Conservation (phyloP, 163 green algal genomes). For the Scenedesmus sp. region DNA sequence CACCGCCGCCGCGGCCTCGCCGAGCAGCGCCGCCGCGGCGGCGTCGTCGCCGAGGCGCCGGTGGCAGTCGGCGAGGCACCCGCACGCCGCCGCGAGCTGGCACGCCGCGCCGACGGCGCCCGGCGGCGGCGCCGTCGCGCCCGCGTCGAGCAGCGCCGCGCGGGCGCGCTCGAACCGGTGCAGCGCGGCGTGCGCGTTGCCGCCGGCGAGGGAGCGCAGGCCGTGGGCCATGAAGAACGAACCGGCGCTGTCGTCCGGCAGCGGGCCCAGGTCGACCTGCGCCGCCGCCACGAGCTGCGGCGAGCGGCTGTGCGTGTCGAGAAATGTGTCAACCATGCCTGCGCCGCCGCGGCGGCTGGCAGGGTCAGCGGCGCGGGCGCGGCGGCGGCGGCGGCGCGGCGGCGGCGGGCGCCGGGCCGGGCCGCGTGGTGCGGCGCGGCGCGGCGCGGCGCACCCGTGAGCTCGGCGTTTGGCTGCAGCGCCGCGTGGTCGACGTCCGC, state of each 20-base stretch:
- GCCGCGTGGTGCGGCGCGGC: background rate
- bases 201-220: conserved; percentile 51
- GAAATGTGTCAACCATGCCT: conserved; percentile 47
- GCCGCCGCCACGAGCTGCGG: conserved; percentile 44
- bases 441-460: conserved; percentile 33
- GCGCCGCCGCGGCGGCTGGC: too few species aligned
- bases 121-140: background rate
- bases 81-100: conserved; percentile 27
- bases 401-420: too few species aligned
- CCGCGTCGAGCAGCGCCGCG: conserved; percentile 27
- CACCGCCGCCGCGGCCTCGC: background rate
- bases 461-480: conserved; percentile 50
- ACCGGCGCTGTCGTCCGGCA: conserved; percentile 17
- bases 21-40: conserved; percentile 18
- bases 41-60: background rate
- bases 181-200: conserved; percentile 51
- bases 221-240: conserved; percentile 52
- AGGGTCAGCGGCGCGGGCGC: too few species aligned
- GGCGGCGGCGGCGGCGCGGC: too few species aligned
- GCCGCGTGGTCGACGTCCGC: conserved; percentile 51
- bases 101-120: conserved; percentile 2
- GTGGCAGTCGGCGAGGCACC: conserved; percentile 22
- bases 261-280: conserved; percentile 44
- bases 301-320: conserved; percentile 36
- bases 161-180: conserved; percentile 43